phyloP scores from a whole-genome alignment of 768 basidiomycete species.

The Lepiota venenata region DNA sequence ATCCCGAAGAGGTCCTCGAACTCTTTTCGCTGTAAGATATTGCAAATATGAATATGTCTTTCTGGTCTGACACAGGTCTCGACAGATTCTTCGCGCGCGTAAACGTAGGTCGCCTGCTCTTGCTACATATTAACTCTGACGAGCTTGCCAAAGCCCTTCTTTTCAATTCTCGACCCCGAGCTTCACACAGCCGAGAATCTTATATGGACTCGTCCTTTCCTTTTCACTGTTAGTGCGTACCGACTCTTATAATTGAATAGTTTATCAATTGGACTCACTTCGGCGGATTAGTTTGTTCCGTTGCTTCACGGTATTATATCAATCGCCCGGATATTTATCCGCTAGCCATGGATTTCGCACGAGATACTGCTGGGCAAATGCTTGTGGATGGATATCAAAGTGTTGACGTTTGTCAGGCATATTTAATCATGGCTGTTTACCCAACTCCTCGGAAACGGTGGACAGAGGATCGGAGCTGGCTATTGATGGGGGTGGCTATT shows the following conservation, averaged over 20 bases:
- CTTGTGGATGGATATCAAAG: constrained; percentile 60
- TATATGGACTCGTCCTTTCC: constrained; percentile 52
- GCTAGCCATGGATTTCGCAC: constrained; percentile 59
- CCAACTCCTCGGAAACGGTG: constrained; percentile 59
- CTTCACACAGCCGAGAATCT: constrained; percentile 52
- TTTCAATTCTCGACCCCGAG: constrained; percentile 54
- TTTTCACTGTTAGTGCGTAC: constrained; percentile 57
- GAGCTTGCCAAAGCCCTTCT: constrained; percentile 39
- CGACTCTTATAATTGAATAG: not conserved
- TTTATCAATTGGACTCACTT: constrained; percentile 1
- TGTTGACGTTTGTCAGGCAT: constrained; percentile 80
- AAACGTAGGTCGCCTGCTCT: constrained; percentile 35
- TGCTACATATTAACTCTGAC: not conserved
- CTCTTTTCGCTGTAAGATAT: constrained; percentile 49
- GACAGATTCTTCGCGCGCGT: constrained; percentile 50
- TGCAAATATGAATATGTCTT: not conserved
- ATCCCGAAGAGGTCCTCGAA: constrained; percentile 46
- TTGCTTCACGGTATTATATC: constrained; percentile 63
- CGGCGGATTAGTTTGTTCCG: constrained; percentile 58
- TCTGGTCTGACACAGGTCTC: not conserved
- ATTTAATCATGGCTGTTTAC: constrained; percentile 63
- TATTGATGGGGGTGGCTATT: constrained; percentile 69
- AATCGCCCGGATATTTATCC: constrained; percentile 52
- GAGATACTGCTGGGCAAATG: constrained; percentile 55
- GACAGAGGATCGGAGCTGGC: constrained; percentile 72